Conservation (phyloP, 2,329 filamentous ascomycete genomes). For the Phaeoacremonium minimum region DNA sequence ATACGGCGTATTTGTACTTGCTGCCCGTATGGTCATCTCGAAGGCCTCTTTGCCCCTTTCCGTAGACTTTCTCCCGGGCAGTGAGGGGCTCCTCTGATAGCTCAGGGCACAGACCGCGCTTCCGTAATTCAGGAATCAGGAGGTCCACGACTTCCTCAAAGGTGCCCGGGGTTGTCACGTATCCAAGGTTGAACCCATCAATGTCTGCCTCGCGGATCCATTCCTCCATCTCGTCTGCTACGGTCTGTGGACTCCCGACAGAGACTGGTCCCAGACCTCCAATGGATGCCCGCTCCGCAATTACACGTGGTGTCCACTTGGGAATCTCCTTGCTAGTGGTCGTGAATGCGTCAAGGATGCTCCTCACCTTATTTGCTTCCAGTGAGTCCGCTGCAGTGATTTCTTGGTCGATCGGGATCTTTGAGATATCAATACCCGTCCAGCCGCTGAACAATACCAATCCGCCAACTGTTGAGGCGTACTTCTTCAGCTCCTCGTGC, state of each 20-base stretch:
- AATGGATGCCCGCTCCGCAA: conserved; percentile 40
- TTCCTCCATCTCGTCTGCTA: conserved; percentile 41
- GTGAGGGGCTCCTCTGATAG: conserved; percentile 33
- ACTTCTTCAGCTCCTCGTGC: conserved; percentile 36
- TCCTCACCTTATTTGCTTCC: conserved; percentile 40
- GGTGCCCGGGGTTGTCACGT: conserved; percentile 45
- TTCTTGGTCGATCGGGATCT: conserved; percentile 46
- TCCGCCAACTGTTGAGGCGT: conserved; percentile 42
- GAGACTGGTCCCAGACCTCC: conserved; percentile 43
- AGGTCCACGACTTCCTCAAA: conserved; percentile 48
- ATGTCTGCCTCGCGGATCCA: conserved; percentile 31
- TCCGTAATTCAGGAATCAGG: conserved; percentile 40
- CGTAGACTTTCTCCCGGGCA: conserved; percentile 58
- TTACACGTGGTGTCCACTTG: conserved; percentile 36
- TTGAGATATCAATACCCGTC: conserved; percentile 50
- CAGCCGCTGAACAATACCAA: conserved; percentile 46
- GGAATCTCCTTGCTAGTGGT: conserved; percentile 37
- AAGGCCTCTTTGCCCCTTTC: conserved; percentile 50
- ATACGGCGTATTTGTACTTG: conserved; percentile 58
- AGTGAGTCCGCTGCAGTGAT: conserved; percentile 44
- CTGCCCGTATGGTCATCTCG: conserved; percentile 56
- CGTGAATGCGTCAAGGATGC: conserved; percentile 34
- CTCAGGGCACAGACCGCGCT: conserved; percentile 29
- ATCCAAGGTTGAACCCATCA: conserved; percentile 31
- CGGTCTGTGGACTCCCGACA: conserved; percentile 37